Conservation (phyloP, 2,329 filamentous ascomycete genomes). For the Fusarium veterinarium region DNA sequence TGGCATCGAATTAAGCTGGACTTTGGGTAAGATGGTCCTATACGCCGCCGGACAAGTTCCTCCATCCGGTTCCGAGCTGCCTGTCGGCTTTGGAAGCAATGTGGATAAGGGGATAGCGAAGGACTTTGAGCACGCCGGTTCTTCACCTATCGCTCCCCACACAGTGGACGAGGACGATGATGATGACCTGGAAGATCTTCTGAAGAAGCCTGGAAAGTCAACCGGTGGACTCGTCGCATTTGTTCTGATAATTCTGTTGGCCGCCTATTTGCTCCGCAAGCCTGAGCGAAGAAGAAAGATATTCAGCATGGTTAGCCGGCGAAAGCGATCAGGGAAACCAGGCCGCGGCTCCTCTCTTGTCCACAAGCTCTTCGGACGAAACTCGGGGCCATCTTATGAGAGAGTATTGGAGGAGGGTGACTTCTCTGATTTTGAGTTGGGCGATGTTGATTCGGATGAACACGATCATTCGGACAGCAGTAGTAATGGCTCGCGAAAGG, state of each 20-base stretch:
- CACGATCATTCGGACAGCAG: constrained; percentile 73
- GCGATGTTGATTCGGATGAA: constrained; percentile 71
- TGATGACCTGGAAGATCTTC: constrained; percentile 69
- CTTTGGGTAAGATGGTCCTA: constrained; percentile 93
- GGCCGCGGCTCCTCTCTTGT: constrained; percentile 65
- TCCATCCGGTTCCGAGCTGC: constrained; percentile 67
- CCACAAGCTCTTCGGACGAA: constrained; percentile 74
- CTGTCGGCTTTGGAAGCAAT: constrained; percentile 95
- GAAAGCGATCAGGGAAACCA: constrained; percentile 52
- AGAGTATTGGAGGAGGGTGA: constrained; percentile 86
- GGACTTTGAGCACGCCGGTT: constrained; percentile 88
- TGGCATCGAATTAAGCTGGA: constrained; percentile 95
- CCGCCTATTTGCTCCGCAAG: constrained; percentile 80
- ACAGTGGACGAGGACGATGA: constrained; percentile 63
- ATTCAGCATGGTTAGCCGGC: constrained; percentile 44
- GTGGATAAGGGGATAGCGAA: constrained; percentile 69
- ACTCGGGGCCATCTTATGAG: constrained; percentile 72
- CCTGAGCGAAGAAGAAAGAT: constrained; percentile 72
- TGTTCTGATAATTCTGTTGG: constrained; percentile 75
- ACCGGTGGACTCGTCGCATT: constrained; percentile 83
- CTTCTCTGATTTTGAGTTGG: constrained; percentile 81
- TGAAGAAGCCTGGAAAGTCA: constrained; percentile 75
- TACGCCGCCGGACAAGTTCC: constrained; percentile 92
- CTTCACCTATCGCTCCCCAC: constrained; percentile 53
- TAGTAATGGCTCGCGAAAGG: constrained; percentile 66